Evolutionary conservation across 352 stramenopile genomes (phyloP).

Genomic region (Pythium apleroticum): DNA sequence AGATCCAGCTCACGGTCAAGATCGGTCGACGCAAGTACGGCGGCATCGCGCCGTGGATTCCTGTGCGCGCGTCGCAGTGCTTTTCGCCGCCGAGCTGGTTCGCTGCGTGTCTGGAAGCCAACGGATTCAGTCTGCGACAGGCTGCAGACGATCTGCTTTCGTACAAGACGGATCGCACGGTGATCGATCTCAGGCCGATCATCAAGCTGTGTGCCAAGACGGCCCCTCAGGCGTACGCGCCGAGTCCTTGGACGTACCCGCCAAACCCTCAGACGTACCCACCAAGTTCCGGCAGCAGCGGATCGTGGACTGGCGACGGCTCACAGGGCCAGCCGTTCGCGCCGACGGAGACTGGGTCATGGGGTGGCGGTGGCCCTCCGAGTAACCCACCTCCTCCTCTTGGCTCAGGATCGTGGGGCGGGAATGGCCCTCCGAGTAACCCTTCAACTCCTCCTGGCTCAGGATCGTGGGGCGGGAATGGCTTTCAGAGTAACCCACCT

Average conservation of each 20-base stretch:
- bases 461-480: background rate
- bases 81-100: background rate
- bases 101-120: background rate
- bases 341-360: background rate
- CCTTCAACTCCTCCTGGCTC: background rate
- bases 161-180: background rate
- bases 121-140: background rate
- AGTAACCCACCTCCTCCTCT: background rate
- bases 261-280: no score
- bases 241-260: no score
- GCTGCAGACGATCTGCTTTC: background rate
- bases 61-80: background rate
- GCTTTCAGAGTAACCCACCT: background rate
- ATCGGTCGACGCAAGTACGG: constrained; percentile 32
- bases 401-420: background rate
- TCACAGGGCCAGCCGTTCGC: background rate
- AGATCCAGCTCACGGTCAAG: constrained; percentile 15
- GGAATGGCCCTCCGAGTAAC: background rate
- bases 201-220: background rate
- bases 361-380: background rate
- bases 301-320: background rate
- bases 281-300: no score
- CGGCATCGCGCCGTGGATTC: constrained; percentile 30
- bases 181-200: background rate
- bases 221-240: no score